These are phyloP conservation scores for Chytriomyces sp. DNA, from an alignment of 192 early-diverging fungal genomes.

Conservation along the genomic window DNA sequence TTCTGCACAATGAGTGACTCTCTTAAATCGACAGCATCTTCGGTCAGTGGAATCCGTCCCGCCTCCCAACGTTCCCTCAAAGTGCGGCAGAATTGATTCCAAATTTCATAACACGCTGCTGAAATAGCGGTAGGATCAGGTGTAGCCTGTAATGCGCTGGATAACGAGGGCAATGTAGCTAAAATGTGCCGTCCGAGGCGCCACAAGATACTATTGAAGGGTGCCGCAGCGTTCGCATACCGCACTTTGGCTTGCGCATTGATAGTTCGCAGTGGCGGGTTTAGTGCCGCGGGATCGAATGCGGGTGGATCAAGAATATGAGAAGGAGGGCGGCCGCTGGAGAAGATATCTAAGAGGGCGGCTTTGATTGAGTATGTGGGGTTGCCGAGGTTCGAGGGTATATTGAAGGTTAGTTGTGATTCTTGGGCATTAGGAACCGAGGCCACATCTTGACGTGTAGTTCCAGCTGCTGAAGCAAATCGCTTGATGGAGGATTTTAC, in stretches of 20 bases:
- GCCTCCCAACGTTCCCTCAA: conserved; percentile 14
- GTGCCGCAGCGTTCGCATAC: background rate
- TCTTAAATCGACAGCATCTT: conserved; percentile 39
- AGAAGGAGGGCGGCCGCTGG: background rate
- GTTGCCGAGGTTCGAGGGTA: background rate
- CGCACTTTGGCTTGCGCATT: conserved; percentile 3
- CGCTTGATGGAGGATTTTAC: conserved; percentile 25
- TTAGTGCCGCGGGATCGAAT: background rate
- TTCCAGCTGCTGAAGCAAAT: conserved; percentile 18
- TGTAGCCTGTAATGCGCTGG: background rate
- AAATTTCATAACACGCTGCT: background rate
- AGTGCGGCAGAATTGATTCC: conserved; percentile 1
- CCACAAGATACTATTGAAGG: conserved; percentile 21
- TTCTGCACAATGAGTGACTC: conserved; percentile 47
- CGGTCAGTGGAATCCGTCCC: background rate
- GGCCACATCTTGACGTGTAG: background rate
- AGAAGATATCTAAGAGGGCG: conserved; percentile 1
- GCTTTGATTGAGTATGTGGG: background rate
- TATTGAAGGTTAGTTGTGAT: background rate
- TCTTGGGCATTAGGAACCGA: background rate
- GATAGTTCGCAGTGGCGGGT: conserved; percentile 17
- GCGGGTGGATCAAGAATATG: background rate
- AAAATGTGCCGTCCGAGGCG: conserved; percentile 17
- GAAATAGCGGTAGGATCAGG: background rate
- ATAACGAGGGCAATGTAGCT: background rate